phyloP scores from a whole-genome alignment of 1,284 basidiomycete species.

The Tylopilus sp. region DNA sequence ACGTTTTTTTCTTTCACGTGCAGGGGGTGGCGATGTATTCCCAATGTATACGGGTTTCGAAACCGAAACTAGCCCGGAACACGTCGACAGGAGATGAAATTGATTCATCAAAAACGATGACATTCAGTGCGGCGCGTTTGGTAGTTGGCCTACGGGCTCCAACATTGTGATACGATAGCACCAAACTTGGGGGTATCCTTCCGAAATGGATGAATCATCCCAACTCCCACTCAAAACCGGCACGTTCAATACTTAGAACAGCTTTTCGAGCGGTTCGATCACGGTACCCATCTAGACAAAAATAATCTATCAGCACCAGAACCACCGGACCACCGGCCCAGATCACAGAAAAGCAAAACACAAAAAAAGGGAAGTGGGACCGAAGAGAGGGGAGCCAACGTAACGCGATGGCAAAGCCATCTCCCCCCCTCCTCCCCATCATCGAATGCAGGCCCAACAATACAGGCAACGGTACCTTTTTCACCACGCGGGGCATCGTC shows the following conservation, averaged over 20 bases:
- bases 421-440: not conserved
- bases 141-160: not conserved
- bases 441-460: not conserved
- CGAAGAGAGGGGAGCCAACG: not conserved
- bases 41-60: not conserved
- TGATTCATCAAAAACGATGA: not conserved
- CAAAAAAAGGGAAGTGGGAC: no score
- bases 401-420: not conserved
- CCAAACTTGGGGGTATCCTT: not conserved
- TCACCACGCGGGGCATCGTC: constrained; percentile 80
- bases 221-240: not conserved
- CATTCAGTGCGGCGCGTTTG: not conserved
- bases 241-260: constrained; percentile 36
- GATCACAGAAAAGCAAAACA: not conserved
- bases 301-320: constrained; percentile 2
- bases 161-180: not conserved
- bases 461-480: constrained; percentile 55
- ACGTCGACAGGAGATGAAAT: not conserved
- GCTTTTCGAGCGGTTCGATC: constrained; percentile 69
- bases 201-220: no score
- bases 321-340: not conserved
- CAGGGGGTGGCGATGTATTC: not conserved
- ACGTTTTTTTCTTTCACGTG: constrained; percentile 1
- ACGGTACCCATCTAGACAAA: constrained; percentile 63
- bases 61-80: not conserved